phyloP scores from a whole-genome alignment of 2,329 filamentous ascomycete species.

The Mollisia scopiformis region DNA sequence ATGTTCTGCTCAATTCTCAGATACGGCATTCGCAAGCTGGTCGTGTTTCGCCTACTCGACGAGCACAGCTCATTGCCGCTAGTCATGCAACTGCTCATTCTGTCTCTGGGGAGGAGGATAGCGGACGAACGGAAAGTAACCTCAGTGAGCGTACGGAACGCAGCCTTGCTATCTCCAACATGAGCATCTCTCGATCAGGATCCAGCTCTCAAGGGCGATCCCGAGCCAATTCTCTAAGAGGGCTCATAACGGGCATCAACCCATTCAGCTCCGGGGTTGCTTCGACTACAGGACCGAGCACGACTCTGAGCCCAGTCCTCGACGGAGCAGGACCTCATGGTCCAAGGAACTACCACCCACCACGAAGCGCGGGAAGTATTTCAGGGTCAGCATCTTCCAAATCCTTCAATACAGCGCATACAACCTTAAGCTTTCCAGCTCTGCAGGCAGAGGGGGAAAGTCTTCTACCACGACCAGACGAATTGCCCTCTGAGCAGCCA shows the following conservation, averaged over 20 bases:
- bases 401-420: conserved; percentile 35
- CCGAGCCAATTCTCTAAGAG: conserved; percentile 33
- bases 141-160: conserved; percentile 38
- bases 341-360: conserved; percentile 10
- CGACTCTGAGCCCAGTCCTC: conserved; percentile 22
- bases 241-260: conserved; percentile 33
- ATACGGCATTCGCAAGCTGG: conserved; percentile 33
- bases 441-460: conserved; percentile 34
- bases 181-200: conserved; percentile 31
- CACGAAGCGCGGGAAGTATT: conserved; percentile 30
- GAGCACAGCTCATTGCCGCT: conserved; percentile 32
- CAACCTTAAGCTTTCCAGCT: conserved; percentile 33
- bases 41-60: conserved; percentile 35
- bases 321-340: conserved; percentile 18
- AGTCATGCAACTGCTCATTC: conserved; percentile 24
- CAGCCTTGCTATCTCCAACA: conserved; percentile 29
- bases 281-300: conserved; percentile 20
- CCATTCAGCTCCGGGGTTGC: conserved; percentile 26
- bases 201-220: conserved; percentile 32
- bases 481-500: conserved; percentile 14
- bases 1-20: conserved; percentile 35
- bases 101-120: conserved; percentile 34
- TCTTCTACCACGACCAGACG: conserved; percentile 33
- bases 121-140: conserved; percentile 37
- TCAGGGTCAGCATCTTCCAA: conserved; percentile 10